Base-by-base conservation (phyloP, 139 green algal species). In the Picochlorum sp. region DNA sequence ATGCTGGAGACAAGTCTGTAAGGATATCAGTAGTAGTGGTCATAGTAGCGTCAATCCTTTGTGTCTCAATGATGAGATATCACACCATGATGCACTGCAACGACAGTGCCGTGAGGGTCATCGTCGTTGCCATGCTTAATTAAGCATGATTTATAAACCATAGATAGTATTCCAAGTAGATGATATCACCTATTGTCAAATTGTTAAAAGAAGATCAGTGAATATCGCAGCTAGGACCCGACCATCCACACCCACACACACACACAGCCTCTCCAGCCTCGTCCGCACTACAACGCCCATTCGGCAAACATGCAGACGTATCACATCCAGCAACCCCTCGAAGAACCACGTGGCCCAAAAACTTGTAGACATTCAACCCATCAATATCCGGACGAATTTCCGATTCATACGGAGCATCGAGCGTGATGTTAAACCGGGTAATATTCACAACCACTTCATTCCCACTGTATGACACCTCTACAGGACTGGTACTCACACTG, bases 241-340 rank as follows among this genome's bases (percentile, higher is more conserved):
- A 34, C 50, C 57, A 81, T 47, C 70, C 74, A 34, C 74, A 81
- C 1, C 45, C 41, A 72, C 74, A 81, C 23, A 47, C 31, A 62
- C 74, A 81, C 6, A 20, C 28, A 6, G 51, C n/a, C 4, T 41
- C 20, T 28, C 52, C 60, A 31, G 49, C 47, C 2, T 52, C 47
- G 4, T 38, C 30, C 14, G 26, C 5, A 6, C 23, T 16, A 59
- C 74, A 81, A 15, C 60, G 50, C 14, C 74, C 74, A 56, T 81
- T 61, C 3, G 28, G 11, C 34, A 65, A 66, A 60, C 74, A 81
- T 28, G 13, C 4, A 41, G 57, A 56, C 4, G 7, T 14, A 11
- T 44, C 16, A 65, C 73, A 80, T 24, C 73, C 73, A 15, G 77
- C 60, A 10, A 57, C 60, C 34, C 15, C 16, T 20, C 14, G 10